Conservation (phyloP, 1,284 basidiomycete genomes). For the Tylopilus orsonianus region DNA sequence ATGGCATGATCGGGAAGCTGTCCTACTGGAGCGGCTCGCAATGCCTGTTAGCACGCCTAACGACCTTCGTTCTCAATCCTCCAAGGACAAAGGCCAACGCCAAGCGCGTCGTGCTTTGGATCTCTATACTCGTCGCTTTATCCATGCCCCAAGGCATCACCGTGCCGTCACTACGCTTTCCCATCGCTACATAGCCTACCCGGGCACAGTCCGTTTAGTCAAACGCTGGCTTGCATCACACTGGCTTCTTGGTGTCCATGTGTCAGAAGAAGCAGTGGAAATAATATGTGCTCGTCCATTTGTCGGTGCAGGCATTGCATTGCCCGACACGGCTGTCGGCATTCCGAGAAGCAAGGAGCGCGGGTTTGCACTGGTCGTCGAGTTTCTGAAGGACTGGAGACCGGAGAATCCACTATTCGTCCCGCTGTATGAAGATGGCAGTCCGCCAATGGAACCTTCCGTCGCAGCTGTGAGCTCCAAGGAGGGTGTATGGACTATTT, state of each 20-base stretch:
- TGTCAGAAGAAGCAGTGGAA: slow-evolving; percentile 81
- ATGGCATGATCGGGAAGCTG: slow-evolving; percentile 86
- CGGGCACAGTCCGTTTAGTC: slow-evolving; percentile 82
- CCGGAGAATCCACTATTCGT: slow-evolving; percentile 71
- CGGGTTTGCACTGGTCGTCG: slow-evolving; percentile 80
- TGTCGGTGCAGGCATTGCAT: slow-evolving; percentile 32
- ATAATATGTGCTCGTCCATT: slow-evolving; percentile 76
- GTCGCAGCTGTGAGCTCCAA: slow-evolving; percentile 32
- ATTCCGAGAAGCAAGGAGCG: slow-evolving; percentile 71
- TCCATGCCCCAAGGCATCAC: slow-evolving; percentile 84
- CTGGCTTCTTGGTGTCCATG: slow-evolving; percentile 74
- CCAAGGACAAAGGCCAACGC: slow-evolving; percentile 37
- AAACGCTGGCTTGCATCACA: slow-evolving; percentile 94
- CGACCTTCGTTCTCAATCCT: neutral
- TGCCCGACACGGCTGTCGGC: slow-evolving; percentile 23
- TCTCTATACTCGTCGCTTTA: slow-evolving; percentile 69
- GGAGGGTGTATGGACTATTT: slow-evolving; percentile 75
- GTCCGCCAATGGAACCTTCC: slow-evolving; percentile 21
- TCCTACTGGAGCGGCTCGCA: slow-evolving; percentile 74
- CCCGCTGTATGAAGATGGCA: slow-evolving; percentile 49
- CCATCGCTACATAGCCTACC: slow-evolving; percentile 79
- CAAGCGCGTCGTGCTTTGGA: slow-evolving; percentile 58
- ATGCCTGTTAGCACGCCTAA: slow-evolving; percentile 35
- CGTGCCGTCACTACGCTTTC: slow-evolving; percentile 77
- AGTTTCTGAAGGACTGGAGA: slow-evolving; percentile 81